Evolutionary conservation across 164 flowering plant genomes (phyloP).

Genomic region (Vitis riparia): DNA sequence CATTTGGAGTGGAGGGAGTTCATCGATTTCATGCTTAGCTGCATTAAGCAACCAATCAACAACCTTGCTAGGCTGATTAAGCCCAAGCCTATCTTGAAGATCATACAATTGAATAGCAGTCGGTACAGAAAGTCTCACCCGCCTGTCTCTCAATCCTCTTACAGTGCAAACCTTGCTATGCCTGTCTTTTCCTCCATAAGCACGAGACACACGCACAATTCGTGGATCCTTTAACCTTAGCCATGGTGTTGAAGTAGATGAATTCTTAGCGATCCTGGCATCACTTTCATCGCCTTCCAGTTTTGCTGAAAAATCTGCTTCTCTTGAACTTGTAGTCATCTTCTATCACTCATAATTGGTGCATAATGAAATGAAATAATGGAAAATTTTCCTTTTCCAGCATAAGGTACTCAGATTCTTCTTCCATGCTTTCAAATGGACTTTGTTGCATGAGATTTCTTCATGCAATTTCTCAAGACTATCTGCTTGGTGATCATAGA

Average conservation of each 20-base stretch:
- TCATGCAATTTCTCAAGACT: neutral
- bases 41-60: conserved; percentile 84
- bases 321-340: conserved; percentile 44
- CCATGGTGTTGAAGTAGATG: conserved; percentile 55
- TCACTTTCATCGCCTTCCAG: conserved; percentile 31
- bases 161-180: conserved; percentile 88
- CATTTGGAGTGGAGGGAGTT: conserved; percentile 74
- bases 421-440: neutral
- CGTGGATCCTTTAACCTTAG: conserved; percentile 65
- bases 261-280: conserved; percentile 25
- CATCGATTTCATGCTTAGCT: conserved; percentile 67
- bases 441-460: neutral
- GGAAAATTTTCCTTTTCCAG: too few relatives aligned
- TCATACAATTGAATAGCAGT: conserved; percentile 89
- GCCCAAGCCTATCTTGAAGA: conserved; percentile 83
- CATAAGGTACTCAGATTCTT: neutral
- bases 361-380: neutral
- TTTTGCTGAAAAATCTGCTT: conserved; percentile 32
- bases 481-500: neutral
- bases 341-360: conserved; percentile 29
- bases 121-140: conserved; percentile 84
- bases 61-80: conserved; percentile 83
- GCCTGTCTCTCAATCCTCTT: conserved; percentile 76
- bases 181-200: conserved; percentile 84
- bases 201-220: conserved; percentile 71